Evolutionary conservation across 2,329 filamentous ascomycete genomes (phyloP).

Genomic region (Apiospora phragmitis): DNA sequence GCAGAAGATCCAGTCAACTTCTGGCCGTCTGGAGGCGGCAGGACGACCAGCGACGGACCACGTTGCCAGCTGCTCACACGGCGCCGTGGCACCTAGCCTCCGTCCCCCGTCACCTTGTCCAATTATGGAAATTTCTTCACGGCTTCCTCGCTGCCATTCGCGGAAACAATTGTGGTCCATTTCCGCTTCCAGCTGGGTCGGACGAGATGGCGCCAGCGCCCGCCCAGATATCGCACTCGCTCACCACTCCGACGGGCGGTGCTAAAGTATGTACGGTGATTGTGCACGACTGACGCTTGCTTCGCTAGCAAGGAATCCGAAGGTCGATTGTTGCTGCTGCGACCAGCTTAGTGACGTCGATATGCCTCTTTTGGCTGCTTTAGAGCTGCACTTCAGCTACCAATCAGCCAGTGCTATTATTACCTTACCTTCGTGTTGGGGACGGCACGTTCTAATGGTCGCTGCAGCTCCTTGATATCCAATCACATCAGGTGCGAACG

Average conservation of each 20-base stretch:
- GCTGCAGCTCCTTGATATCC: not conserved
- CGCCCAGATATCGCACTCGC: not conserved
- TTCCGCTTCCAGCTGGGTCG: not conserved
- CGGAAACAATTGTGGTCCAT: conserved; percentile 5
- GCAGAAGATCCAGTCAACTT: not conserved
- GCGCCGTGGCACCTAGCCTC: not conserved
- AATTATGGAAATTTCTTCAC: not conserved
- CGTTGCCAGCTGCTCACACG: not conserved
- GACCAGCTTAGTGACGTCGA: not conserved
- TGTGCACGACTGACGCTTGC: not conserved
- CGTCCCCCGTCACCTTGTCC: not conserved
- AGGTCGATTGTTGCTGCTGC: not conserved
- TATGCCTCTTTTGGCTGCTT: not conserved
- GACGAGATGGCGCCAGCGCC: not conserved
- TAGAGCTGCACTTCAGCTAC: not conserved
- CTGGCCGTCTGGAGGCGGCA: not conserved
- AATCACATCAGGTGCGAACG: not conserved
- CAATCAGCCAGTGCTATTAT: not conserved
- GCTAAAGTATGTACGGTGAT: not conserved
- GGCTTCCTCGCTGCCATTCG: conserved; percentile 4
- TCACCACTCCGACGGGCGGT: conserved; percentile 1
- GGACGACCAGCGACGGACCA: not conserved
- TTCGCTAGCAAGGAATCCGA: not conserved
- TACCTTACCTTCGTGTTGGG: conserved; percentile 1
- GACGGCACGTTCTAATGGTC: not conserved